Evolutionary conservation across 495 filamentous ascomycete genomes (phyloP).

Genomic region (Aspergillus conjunctus): DNA sequence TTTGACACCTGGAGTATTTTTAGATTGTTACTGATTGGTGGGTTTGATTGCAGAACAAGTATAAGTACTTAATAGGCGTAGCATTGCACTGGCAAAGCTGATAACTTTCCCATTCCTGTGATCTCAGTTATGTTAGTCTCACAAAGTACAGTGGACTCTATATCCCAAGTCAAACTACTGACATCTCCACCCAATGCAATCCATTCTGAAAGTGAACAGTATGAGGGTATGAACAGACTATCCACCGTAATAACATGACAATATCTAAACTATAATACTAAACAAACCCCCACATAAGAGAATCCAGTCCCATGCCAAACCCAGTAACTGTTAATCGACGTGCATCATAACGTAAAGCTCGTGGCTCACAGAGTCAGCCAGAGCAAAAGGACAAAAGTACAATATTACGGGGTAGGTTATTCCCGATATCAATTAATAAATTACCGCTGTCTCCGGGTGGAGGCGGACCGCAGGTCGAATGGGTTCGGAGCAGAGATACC

Average conservation of each 20-base stretch:
- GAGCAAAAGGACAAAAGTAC: background rate
- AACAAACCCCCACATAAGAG: background rate
- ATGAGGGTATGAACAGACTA: background rate
- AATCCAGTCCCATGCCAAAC: slow-evolving; percentile 3
- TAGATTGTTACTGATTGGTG: too few species aligned
- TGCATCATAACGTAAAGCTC: background rate
- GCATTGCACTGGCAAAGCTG: too few species aligned
- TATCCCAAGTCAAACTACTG: too few species aligned
- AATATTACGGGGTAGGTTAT: background rate
- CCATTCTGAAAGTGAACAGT: background rate
- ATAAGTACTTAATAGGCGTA: too few species aligned
- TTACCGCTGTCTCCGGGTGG: slow-evolving; percentile 1
- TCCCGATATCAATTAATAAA: background rate
- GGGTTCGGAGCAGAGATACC: slow-evolving; percentile 43
- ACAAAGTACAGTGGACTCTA: too few species aligned
- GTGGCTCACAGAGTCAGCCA: background rate
- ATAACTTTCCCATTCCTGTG: too few species aligned
- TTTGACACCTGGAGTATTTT: too few species aligned
- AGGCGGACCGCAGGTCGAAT: slow-evolving; percentile 5
- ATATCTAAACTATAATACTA: slow-evolving; percentile 2
- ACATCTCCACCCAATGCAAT: background rate
- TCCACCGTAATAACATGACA: background rate
- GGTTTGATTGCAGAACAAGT: too few species aligned
- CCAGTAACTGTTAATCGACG: background rate
- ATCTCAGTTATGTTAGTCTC: too few species aligned